Evolutionary conservation across 768 basidiomycete species (phyloP).

Genomic region (Termitomyces sp.): DNA sequence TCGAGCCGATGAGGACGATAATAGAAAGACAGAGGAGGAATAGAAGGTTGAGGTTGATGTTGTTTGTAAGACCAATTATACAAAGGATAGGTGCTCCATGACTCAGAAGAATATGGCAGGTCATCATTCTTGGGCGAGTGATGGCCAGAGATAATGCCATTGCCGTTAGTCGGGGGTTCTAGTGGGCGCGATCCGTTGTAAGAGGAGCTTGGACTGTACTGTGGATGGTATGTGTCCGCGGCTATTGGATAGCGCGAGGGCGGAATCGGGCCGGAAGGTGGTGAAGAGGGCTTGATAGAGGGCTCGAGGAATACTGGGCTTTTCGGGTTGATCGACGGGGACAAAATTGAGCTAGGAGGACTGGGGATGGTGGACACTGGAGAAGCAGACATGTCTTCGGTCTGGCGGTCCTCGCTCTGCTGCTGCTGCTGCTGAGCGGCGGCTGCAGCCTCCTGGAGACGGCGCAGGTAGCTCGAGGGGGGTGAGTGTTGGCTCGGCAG

Average conservation of each 20-base stretch:
- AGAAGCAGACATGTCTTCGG: constrained; percentile 36
- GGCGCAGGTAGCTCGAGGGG: constrained; percentile 60
- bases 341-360: constrained; percentile 42
- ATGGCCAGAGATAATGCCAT: constrained; percentile 23
- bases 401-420: constrained; percentile 21
- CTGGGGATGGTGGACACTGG: constrained; percentile 45
- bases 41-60: constrained; percentile 40
- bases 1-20: constrained; percentile 76
- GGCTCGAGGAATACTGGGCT: constrained; percentile 53
- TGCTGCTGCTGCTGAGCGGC: constrained; percentile 31
- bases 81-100: constrained; percentile 59
- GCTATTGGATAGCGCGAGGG: constrained; percentile 70
- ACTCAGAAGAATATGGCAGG: constrained; percentile 38
- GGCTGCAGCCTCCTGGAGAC: constrained; percentile 74
- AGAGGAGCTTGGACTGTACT: constrained; percentile 41
- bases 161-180: constrained; percentile 30
- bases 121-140: constrained; percentile 43
- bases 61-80: constrained; percentile 73
- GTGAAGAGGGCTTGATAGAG: constrained; percentile 29
- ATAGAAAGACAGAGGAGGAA: constrained; percentile 67
- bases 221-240: constrained; percentile 61
- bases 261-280: constrained; percentile 43
- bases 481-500: constrained; percentile 2
- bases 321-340: constrained; percentile 39
- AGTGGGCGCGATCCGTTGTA: constrained; percentile 34